phyloP scores from a whole-genome alignment of 2,329 filamentous ascomycete species.

The Tolypocladium cylindrosporum region DNA sequence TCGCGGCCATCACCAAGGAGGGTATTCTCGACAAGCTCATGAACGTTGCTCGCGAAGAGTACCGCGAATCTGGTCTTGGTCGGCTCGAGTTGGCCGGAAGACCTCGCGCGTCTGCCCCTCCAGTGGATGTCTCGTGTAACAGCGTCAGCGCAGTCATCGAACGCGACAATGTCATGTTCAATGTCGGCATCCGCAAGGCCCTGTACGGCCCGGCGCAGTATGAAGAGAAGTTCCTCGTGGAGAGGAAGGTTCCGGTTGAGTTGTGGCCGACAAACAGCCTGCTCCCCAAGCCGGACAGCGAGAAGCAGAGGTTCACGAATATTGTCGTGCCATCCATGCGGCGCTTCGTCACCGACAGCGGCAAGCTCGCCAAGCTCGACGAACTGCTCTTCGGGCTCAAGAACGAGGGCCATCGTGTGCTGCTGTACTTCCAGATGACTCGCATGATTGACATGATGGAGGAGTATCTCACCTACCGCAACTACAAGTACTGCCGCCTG shows the following conservation, averaged over 20 bases:
- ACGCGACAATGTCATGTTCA: slow-evolving; percentile 69
- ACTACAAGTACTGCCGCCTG: slow-evolving; percentile 96
- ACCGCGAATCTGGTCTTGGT: slow-evolving; percentile 60
- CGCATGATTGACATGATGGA: slow-evolving; percentile 99
- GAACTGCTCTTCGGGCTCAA: slow-evolving; percentile 82
- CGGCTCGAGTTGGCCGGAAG: slow-evolving; percentile 73
- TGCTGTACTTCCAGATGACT: slow-evolving; percentile 99
- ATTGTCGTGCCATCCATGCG: slow-evolving; percentile 94
- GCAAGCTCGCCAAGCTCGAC: slow-evolving; percentile 89
- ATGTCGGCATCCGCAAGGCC: slow-evolving; percentile 59
- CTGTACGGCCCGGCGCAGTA: slow-evolving; percentile 56
- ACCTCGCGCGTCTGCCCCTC: slow-evolving; percentile 74
- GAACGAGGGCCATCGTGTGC: slow-evolving; percentile 81
- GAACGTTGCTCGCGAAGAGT: slow-evolving; percentile 62
- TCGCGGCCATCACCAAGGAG: slow-evolving; percentile 61
- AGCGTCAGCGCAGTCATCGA: slow-evolving; percentile 57
- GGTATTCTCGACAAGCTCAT: slow-evolving; percentile 66
- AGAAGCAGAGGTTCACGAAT: slow-evolving; percentile 78
- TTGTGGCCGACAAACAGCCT: slow-evolving; percentile 54
- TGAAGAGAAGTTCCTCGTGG: slow-evolving; percentile 67
- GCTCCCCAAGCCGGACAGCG: slow-evolving; percentile 68
- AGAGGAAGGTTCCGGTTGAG: slow-evolving; percentile 57
- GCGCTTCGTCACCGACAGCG: slow-evolving; percentile 94
- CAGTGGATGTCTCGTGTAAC: slow-evolving; percentile 69
- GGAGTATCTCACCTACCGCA: slow-evolving; percentile 95